Base-by-base conservation (phyloP, 441 rosid genomes). In the Pelargonium citronellum region DNA sequence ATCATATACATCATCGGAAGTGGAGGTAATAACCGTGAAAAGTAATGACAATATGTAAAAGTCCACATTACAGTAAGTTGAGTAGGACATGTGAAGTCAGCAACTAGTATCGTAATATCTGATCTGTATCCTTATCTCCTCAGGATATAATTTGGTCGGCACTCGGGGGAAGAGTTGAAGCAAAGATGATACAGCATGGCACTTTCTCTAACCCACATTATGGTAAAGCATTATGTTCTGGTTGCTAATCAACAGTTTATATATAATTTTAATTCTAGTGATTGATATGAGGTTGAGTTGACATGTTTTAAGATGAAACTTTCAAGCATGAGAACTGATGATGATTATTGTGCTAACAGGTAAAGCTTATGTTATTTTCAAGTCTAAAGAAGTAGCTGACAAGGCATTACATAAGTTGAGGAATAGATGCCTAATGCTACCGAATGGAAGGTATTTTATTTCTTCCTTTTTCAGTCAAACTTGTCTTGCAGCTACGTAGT, bases 91-190 rank as follows among this genome's bases (percentile, higher is more conserved):
- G 41, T 37, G 41, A 37, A 37, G 41, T 37, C 41, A 37, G 41
- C 41, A 37, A 5, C 41, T 37, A 6, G 8, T 37, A 37, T 5
- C 41, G 7, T 37, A 37, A 20, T 8, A 11, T n/a, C 16, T 19
- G n/a, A 44, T 11, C 37, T 19, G 67, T 15, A 43, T 39, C 27
- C 13, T 22, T 43, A 37, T 19, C 64, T 61, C 69, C 39, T 34
- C 74, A 84, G 91, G 82, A 83, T 67, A 64, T 85, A 70, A 70
- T 83, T 78, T 65, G 82, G 83, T 70, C 72, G 17, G 88, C 88
- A 66, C 69, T 87, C 73, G 46, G 81, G 37, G 81, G 74, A 78
- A 67, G 47, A 53, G 87, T 80, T 61, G 79, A 77, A 66, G 87
- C 86, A 17, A 79, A 74, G 77, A 79, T 83, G 84, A 69, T 77